phyloP scores from a whole-genome alignment of 2,329 filamentous ascomycete genomes.

The Aspergillus tubingensis region DNA sequence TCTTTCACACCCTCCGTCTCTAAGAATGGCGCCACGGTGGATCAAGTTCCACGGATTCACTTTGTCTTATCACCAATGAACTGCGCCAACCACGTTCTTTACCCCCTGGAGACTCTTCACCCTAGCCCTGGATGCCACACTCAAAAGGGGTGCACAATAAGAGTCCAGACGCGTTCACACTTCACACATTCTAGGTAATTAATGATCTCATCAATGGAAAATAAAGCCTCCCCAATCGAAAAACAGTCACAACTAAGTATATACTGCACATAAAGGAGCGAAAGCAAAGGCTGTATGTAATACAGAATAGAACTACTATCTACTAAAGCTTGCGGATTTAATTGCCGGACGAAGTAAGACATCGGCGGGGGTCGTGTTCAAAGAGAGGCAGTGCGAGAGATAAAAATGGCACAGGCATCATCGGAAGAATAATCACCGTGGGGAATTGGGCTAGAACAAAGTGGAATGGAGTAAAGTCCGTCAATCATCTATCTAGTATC shows the following conservation, averaged over 20 bases:
- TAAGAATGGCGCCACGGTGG: background rate
- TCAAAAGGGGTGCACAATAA: background rate
- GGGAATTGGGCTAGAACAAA: background rate
- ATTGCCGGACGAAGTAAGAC: too few species aligned
- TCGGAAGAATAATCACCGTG: background rate
- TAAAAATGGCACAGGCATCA: background rate
- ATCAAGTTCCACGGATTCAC: background rate
- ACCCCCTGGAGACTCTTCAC: background rate
- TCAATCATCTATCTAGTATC: background rate
- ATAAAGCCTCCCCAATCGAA: too few species aligned
- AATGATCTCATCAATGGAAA: too few species aligned
- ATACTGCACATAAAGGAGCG: too few species aligned
- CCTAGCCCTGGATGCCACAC: background rate
- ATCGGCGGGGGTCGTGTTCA: background rate
- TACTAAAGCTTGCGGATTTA: too few species aligned
- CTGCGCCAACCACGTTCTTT: background rate
- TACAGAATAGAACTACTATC: too few species aligned
- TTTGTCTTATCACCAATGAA: background rate
- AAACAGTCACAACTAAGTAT: too few species aligned
- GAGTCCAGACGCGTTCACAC: background rate
- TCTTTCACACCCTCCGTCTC: too few species aligned
- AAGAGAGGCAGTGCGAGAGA: background rate
- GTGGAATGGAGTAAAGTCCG: background rate
- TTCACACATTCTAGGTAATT: too few species aligned
- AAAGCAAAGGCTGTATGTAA: too few species aligned